Conservation (phyloP, 2,329 filamentous ascomycete species). For the Remersonia thermophila region DNA sequence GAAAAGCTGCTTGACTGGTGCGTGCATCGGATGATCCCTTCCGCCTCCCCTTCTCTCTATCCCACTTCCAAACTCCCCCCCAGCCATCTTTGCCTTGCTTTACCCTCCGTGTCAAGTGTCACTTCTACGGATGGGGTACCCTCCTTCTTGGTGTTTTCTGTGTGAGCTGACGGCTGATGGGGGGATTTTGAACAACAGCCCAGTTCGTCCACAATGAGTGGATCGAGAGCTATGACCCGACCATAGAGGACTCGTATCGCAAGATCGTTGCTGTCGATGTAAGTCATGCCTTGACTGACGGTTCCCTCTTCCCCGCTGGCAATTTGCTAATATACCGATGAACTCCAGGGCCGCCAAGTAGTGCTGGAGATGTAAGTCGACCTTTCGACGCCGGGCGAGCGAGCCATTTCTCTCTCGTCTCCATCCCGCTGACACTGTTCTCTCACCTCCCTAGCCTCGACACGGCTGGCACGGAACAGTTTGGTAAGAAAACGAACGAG, state of each 20-base stretch:
- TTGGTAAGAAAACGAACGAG: slow-evolving; percentile 57
- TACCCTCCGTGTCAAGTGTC: no score
- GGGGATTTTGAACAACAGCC: no score
- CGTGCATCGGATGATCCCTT: slow-evolving; percentile 21
- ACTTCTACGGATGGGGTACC: no score
- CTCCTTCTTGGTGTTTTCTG: no score
- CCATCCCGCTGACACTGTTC: background rate
- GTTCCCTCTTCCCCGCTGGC: background rate
- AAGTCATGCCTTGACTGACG: slow-evolving; percentile 27
- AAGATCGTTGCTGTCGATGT: slow-evolving; percentile 74
- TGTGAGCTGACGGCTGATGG: no score
- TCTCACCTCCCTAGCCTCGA: slow-evolving; percentile 49
- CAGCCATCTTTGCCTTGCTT: slow-evolving; percentile 2
- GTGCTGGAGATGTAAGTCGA: slow-evolving; percentile 73
- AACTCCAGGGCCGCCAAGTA: slow-evolving; percentile 64
- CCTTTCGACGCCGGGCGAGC: background rate
- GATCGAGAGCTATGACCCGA: slow-evolving; percentile 79
- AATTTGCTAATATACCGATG: slow-evolving; percentile 23
- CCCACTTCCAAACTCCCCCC: slow-evolving; percentile 5
- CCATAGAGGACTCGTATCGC: slow-evolving; percentile 66
- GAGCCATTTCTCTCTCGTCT: slow-evolving; percentile 15
- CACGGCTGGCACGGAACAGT: slow-evolving; percentile 84
- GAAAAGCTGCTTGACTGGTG: slow-evolving; percentile 86
- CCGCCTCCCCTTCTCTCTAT: no score
- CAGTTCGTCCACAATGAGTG: slow-evolving; percentile 92